A percentile compares a stretch with the other conserved stretches of the same genome.
phyloP scores from a whole-genome alignment of 148 eudicot genomes.

The Amaranthus cruentus region DNA sequence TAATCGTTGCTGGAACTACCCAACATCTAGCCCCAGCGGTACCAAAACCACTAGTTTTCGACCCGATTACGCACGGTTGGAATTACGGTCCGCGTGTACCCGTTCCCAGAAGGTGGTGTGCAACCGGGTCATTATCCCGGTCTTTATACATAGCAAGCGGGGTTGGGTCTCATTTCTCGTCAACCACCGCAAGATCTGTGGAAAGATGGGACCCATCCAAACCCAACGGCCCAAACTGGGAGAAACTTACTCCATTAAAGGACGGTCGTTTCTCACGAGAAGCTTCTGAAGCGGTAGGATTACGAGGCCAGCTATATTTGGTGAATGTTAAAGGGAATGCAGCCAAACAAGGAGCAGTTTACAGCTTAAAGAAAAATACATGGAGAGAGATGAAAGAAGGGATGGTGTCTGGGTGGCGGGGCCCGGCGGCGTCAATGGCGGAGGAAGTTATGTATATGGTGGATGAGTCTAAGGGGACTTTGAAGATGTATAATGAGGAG shows the following conservation, averaged over 20 bases:
- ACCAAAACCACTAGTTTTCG: constrained; percentile 50
- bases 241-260: constrained; percentile 22
- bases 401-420: constrained; percentile 75
- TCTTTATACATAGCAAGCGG: constrained; percentile 58
- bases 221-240: constrained; percentile 31
- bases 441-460: constrained; percentile 55
- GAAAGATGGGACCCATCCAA: constrained; percentile 42
- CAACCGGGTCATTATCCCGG: constrained; percentile 36
- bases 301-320: constrained; percentile 57
- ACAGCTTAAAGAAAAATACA: constrained; percentile 28
- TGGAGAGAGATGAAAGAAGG: constrained; percentile 69
- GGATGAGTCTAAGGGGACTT: constrained; percentile 50
- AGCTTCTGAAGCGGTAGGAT: constrained; percentile 66
- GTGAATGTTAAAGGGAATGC: constrained; percentile 62
- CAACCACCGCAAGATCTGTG: constrained; percentile 45
- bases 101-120: constrained; percentile 76
- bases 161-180: constrained; percentile 50
- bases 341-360: constrained; percentile 55
- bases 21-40: constrained; percentile 49
- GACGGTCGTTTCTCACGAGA: constrained; percentile 62
- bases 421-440: constrained; percentile 76
- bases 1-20: constrained; percentile 59
- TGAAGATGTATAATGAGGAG: constrained; percentile 42
- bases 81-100: constrained; percentile 36
- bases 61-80: constrained; percentile 40